Evolutionary conservation across 306 rosid genomes (phyloP), one percentile per base, ranked within the genome.

Genomic region (Pachyrhizus erosus): DNA sequence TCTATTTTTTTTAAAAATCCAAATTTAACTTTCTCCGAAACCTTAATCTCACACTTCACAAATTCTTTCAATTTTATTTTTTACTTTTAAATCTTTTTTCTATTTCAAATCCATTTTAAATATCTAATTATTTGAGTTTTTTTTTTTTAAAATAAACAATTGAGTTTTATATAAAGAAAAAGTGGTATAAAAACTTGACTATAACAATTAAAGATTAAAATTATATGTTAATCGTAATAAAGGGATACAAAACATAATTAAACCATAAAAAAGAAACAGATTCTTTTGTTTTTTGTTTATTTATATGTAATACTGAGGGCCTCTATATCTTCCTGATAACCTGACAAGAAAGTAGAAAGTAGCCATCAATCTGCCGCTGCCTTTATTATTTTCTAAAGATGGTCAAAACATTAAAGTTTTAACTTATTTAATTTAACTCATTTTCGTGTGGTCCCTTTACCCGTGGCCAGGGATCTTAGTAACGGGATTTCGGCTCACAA

Each of bases 381-480:
- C 77, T 70, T 80, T 80, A 26, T 55, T 57, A 29, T 58, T 80
- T 71, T 71, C 39, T 18, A 70, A 80, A 57, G 57, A 37, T 79
- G 76, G 83, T 79, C 83, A 79, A 79, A 68, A 37, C 69, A 68
- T 79, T 68, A 68, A 79, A 79, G 76, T 67, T 34, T 37, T 40
- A n/a, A 58, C 42, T 21, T 39, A 39, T 40, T 39, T 37, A 58
- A 57, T 57, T 23, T 39, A 57, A 24, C 26, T 12, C 8, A 2
- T 21, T 20, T 27, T 27, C 6, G 2, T 17, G 13, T 74, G 2
- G 14, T 13, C 11, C 23, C 80, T 57, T 75, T 74, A 74, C 45
- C 13, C 23, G 31, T 18, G 52, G 49, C 51, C 34, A 74, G 51
- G 49, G 8, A 75, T 34, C 45, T 21, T 31, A 72, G 1, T 14